These are phyloP conservation scores for Leucocoprinus sp. DNA, from an alignment of 768 basidiomycete genomes.

Conservation along the genomic window DNA sequence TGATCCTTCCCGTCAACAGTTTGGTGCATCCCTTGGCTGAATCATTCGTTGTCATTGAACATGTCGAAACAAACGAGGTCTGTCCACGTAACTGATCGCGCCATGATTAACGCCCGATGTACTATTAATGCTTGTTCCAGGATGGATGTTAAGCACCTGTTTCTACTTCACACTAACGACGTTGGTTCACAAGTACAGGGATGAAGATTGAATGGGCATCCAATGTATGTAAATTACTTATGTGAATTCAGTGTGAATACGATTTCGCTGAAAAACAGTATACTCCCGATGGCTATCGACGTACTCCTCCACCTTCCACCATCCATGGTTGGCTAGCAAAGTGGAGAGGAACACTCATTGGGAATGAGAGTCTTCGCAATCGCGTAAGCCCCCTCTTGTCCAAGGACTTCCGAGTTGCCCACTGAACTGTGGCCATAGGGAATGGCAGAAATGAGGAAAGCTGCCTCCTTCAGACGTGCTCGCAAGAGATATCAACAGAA, in stretches of 20 bases:
- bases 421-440: constrained; percentile 30
- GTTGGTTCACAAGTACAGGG: constrained; percentile 8
- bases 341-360: constrained; percentile 62
- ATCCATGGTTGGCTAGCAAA: constrained; percentile 79
- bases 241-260: not conserved
- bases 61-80: constrained; percentile 19
- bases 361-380: constrained; percentile 49
- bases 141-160: constrained; percentile 3
- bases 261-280: constrained; percentile 21
- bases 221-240: constrained; percentile 20
- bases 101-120: too few relatives aligned
- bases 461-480: constrained; percentile 20
- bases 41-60: too few relatives aligned
- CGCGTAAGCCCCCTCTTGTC: constrained; percentile 24
- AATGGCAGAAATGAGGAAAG: constrained; percentile 63
- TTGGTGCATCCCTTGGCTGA: too few relatives aligned
- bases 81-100: too few relatives aligned
- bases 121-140: too few relatives aligned
- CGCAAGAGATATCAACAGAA: constrained; percentile 7
- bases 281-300: constrained; percentile 35
- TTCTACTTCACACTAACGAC: not conserved
- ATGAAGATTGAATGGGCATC: constrained; percentile 53
- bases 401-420: not conserved
- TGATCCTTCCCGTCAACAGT: too few relatives aligned
- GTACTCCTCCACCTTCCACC: constrained; percentile 43